Percentiles rank a stretch among this genome's conserved stretches.
Evolutionary conservation across 352 stramenopile genomes (phyloP).

Genomic region (Halophytophthora batemanensis): DNA sequence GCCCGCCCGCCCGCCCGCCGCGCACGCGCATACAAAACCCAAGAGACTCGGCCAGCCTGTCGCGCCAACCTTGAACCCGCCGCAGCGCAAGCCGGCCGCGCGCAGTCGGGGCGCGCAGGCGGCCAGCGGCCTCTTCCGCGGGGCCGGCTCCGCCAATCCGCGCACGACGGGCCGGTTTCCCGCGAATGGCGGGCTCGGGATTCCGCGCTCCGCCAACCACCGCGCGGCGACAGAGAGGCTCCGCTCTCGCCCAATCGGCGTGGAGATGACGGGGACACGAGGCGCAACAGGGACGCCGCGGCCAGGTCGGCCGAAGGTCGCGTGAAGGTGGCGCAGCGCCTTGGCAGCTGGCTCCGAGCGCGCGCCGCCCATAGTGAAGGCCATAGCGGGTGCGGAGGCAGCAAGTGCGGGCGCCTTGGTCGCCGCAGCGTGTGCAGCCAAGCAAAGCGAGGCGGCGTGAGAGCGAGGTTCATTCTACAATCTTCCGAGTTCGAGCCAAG

Average conservation of each 20-base stretch:
- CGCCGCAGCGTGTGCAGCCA: too few relatives aligned
- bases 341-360: too few relatives aligned
- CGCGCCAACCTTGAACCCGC: not conserved
- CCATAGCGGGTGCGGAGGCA: not conserved
- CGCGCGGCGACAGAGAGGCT: not conserved
- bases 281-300: not conserved
- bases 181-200: not conserved
- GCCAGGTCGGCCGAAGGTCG: conserved; percentile 9
- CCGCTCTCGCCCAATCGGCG: conserved; percentile 30
- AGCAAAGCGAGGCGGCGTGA: too few relatives aligned
- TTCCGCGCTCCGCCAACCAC: conserved; percentile 27
- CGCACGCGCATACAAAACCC: not conserved
- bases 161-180: not conserved
- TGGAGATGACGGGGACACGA: conserved; percentile 8
- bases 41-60: conserved; percentile 2
- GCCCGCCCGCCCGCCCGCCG: too few relatives aligned
- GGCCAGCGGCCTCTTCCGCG: not conserved
- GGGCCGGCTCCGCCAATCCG: conserved; percentile 20
- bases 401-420: too few relatives aligned
- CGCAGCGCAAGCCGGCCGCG: conserved; percentile 1
- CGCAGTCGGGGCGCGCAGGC: too few relatives aligned
- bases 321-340: conserved; percentile 11
- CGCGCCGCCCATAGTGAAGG: not conserved
- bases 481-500: conserved; percentile 47
- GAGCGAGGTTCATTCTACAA: conserved; percentile 49